Conservation (phyloP, 495 filamentous ascomycete species). For the Aspergillus diversus region DNA sequence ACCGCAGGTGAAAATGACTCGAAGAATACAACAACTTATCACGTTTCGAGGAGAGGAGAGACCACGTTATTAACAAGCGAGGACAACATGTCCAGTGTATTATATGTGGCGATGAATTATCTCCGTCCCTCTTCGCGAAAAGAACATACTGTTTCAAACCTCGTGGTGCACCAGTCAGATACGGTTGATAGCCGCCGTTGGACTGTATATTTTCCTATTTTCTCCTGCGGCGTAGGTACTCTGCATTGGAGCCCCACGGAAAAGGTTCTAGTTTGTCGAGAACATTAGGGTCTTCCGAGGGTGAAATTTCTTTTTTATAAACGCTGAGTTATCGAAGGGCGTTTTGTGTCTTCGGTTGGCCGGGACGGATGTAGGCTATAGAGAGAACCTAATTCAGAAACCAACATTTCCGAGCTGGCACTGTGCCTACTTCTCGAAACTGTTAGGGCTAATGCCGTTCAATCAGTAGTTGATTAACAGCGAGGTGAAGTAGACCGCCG, state of each 20-base stretch:
- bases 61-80: background rate
- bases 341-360: too few relatives aligned
- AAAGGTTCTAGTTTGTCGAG: background rate
- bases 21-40: background rate
- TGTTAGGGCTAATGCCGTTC: background rate
- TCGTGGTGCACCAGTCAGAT: slow-evolving; percentile 4
- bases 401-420: too few relatives aligned
- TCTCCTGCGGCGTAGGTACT: slow-evolving; percentile 9
- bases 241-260: slow-evolving; percentile 5
- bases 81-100: background rate
- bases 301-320: background rate
- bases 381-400: background rate
- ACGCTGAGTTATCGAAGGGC: background rate
- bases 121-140: background rate
- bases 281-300: background rate
- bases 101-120: background rate
- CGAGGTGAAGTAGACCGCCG: too few relatives aligned
- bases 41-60: background rate
- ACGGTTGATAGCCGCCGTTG: slow-evolving; percentile 8
- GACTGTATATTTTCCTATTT: background rate
- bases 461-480: background rate
- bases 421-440: background rate
- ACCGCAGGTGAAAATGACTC: background rate
- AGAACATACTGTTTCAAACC: slow-evolving; percentile 9
- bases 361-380: background rate